Evolutionary conservation across 768 basidiomycete species (phyloP).

Genomic region (Leccinum imitatum): DNA sequence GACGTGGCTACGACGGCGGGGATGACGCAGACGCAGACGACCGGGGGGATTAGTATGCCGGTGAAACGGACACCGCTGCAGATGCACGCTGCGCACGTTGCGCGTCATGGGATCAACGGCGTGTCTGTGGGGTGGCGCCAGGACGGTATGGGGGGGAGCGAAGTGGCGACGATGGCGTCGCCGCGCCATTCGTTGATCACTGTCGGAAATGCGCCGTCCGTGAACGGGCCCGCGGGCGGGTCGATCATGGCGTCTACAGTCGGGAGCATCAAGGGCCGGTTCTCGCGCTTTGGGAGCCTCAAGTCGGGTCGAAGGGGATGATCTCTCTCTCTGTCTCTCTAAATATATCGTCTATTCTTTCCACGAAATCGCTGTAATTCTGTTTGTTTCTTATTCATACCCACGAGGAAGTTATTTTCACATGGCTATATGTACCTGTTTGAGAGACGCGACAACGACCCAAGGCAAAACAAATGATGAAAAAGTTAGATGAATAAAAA

Average conservation of each 20-base stretch:
- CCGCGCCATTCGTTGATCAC: conserved; percentile 77
- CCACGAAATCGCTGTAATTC: conserved; percentile 8
- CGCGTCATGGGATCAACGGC: conserved; percentile 80
- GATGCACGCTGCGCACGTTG: conserved; percentile 75
- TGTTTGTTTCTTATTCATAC: conserved; percentile 20
- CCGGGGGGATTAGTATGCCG: conserved; percentile 27
- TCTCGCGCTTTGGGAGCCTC: conserved; percentile 76
- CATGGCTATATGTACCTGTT: conserved; percentile 19
- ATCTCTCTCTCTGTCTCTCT: background rate
- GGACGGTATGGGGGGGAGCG: conserved; percentile 45
- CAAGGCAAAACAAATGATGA: background rate
- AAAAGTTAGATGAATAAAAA: conserved; percentile 11
- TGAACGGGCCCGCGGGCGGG: conserved; percentile 43
- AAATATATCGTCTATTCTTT: background rate
- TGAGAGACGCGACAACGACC: conserved; percentile 8
- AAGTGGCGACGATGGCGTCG: conserved; percentile 47
- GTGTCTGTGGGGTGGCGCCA: conserved; percentile 71
- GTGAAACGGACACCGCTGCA: conserved; percentile 74
- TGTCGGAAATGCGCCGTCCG: conserved; percentile 50
- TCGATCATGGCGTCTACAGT: conserved; percentile 65
- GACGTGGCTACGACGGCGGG: background rate
- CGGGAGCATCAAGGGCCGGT: conserved; percentile 68
- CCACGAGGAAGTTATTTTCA: conserved; percentile 7
- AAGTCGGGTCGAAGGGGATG: conserved; percentile 45
- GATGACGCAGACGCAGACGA: no score